These are phyloP conservation scores for Talaromyces trachyspermus DNA, from an alignment of 495 filamentous ascomycete species.

Conservation along the genomic window DNA sequence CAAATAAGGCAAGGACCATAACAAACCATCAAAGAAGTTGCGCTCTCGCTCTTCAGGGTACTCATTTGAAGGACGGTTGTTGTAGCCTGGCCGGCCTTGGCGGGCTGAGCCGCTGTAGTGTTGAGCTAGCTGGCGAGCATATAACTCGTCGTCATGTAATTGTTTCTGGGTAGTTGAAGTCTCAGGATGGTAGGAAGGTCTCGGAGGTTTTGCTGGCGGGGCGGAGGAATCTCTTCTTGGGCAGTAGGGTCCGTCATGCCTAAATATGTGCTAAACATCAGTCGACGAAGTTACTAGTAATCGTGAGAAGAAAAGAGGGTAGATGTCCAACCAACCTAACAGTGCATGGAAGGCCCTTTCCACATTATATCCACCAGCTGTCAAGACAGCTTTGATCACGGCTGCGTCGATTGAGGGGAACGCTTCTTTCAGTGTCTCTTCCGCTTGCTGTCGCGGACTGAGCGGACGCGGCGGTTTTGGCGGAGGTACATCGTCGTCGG, in stretches of 20 bases:
- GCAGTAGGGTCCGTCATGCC: constrained; percentile 93
- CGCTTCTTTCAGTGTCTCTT: constrained; percentile 85
- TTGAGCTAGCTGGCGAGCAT: constrained; percentile 87
- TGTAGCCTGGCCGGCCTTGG: constrained; percentile 32
- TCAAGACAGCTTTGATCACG: constrained; percentile 83
- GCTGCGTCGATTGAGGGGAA: constrained; percentile 76
- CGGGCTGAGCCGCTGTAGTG: constrained; percentile 59
- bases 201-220: constrained; percentile 64
- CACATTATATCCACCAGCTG: constrained; percentile 77
- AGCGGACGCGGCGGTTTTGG: constrained; percentile 84
- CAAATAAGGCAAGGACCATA: no score
- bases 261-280: no score
- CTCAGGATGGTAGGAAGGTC: constrained; percentile 43
- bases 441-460: constrained; percentile 72
- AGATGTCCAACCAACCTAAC: constrained; percentile 63
- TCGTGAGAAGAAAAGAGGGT: no score
- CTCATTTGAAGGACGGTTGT: constrained; percentile 35
- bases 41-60: constrained; percentile 58
- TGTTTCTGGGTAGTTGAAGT: constrained; percentile 63
- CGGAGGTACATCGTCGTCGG: constrained; percentile 54
- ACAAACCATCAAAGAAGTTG: constrained; percentile 78
- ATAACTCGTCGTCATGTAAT: constrained; percentile 83
- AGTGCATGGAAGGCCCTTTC: constrained; percentile 96
- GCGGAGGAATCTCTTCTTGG: constrained; percentile 52
- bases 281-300: no score